Percentiles rank a stretch among this genome's conserved stretches.
phyloP scores from a whole-genome alignment of 2,329 filamentous ascomycete genomes.

The Westerdykella aurantiaca region DNA sequence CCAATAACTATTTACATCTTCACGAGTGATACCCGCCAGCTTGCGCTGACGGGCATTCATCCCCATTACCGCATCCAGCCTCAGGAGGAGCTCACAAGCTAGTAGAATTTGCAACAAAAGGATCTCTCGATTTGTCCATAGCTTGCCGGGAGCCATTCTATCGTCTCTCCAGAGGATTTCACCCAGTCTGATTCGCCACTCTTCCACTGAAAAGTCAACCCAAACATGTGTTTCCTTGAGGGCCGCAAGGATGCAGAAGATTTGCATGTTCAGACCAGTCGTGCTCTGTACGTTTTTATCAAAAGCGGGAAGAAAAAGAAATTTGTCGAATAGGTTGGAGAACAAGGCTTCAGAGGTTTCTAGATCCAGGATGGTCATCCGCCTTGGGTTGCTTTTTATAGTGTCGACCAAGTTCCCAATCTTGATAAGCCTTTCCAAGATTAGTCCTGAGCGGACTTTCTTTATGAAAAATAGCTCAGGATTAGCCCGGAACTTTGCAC shows the following conservation, averaged over 20 bases:
- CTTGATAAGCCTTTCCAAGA: constrained; percentile 35
- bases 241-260: constrained; percentile 61
- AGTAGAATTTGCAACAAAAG: constrained; percentile 51
- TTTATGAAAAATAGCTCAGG: constrained; percentile 38
- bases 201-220: constrained; percentile 68
- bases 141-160: constrained; percentile 6
- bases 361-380: constrained; percentile 46
- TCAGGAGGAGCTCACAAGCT: constrained; percentile 50
- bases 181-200: constrained; percentile 68
- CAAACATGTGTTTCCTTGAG: constrained; percentile 62
- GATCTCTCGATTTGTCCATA: constrained; percentile 47
- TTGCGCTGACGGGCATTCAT: constrained; percentile 5
- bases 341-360: constrained; percentile 49
- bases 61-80: constrained; percentile 45
- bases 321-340: constrained; percentile 39
- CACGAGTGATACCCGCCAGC: constrained; percentile 26
- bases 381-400: constrained; percentile 49
- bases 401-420: constrained; percentile 51
- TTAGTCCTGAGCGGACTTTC: constrained; percentile 23
- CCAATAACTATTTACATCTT: constrained; percentile 41
- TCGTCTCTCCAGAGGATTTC: constrained; percentile 61
- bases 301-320: constrained; percentile 38
- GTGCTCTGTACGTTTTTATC: constrained; percentile 47
- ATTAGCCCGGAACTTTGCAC: constrained; percentile 26
- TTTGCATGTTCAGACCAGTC: constrained; percentile 62